A percentile compares a stretch with the other conserved stretches of the same genome.
These are phyloP conservation scores for Glycine tomentella DNA, from an alignment of 306 rosid species.

Conservation along the genomic window DNA sequence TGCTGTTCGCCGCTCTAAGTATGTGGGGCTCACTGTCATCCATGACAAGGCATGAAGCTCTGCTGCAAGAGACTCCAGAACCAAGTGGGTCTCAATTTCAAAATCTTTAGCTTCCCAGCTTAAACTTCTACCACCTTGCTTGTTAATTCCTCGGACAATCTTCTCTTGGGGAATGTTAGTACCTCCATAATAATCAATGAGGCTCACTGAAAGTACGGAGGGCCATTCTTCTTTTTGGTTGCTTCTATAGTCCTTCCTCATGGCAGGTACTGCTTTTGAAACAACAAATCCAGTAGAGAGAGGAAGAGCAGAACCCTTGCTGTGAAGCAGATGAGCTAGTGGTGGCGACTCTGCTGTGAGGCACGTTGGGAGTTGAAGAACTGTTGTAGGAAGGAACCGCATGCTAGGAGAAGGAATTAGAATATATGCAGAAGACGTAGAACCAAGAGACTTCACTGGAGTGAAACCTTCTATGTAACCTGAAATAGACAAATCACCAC, in stretches of 20 bases:
- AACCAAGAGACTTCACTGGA: constrained; percentile 97
- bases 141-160: constrained; percentile 61
- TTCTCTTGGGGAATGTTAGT: constrained; percentile 74
- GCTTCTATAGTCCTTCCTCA: constrained; percentile 82
- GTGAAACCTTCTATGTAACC: constrained; percentile 89
- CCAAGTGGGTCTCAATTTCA: constrained; percentile 79
- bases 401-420: constrained; percentile 96
- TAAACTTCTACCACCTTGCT: constrained; percentile 73
- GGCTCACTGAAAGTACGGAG: constrained; percentile 84
- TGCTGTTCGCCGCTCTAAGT: constrained; percentile 86
- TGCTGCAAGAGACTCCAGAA: constrained; percentile 87
- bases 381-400: constrained; percentile 91
- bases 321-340: constrained; percentile 96
- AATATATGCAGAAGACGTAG: constrained; percentile 78
- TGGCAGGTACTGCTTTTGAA: constrained; percentile 91
- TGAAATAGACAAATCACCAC: constrained; percentile 44
- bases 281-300: constrained; percentile 89
- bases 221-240: constrained; percentile 96
- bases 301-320: constrained; percentile 96
- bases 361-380: constrained; percentile 96
- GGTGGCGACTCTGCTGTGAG: constrained; percentile 99
- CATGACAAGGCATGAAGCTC: constrained; percentile 98
- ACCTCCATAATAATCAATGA: constrained; percentile 89
- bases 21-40: constrained; percentile 96
- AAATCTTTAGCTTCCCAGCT: constrained; percentile 78